A percentile compares a stretch with the other conserved stretches of the same genome.
Evolutionary conservation across 345 rosid genomes (phyloP).

Genomic region (Acer saccharum): DNA sequence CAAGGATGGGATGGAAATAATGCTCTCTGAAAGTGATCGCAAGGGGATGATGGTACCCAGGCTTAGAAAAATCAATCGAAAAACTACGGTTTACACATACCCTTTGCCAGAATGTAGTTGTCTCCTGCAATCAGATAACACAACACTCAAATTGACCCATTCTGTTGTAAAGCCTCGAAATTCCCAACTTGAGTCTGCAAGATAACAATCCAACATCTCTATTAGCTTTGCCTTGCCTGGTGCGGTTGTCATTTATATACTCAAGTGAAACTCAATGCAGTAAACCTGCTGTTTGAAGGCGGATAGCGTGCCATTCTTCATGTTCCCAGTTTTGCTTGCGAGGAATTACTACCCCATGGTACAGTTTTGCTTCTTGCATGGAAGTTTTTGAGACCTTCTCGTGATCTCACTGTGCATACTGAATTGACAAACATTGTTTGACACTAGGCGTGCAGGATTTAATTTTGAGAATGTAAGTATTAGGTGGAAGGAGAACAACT

Average conservation of each 20-base stretch:
- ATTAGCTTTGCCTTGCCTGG: background rate
- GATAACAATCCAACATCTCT: slow-evolving; percentile 10
- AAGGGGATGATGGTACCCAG: slow-evolving; percentile 86
- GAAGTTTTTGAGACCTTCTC: background rate
- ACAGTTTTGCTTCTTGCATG: slow-evolving; percentile 13
- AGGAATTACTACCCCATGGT: slow-evolving; percentile 14
- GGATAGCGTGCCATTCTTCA: background rate
- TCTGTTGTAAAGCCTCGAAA: slow-evolving; percentile 7
- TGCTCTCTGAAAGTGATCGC: slow-evolving; percentile 83
- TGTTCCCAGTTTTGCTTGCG: slow-evolving; percentile 26
- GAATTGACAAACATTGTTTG: slow-evolving; percentile 1
- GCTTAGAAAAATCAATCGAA: slow-evolving; percentile 74
- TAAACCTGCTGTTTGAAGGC: slow-evolving; percentile 18
- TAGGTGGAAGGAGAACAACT: slow-evolving; percentile 9
- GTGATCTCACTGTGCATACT: background rate
- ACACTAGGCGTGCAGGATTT: background rate
- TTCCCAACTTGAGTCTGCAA: slow-evolving; percentile 14
- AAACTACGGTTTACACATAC: slow-evolving; percentile 78
- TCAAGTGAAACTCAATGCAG: background rate
- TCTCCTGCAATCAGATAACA: slow-evolving; percentile 57
- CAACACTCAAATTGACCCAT: slow-evolving; percentile 35
- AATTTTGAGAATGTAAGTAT: slow-evolving; percentile 5
- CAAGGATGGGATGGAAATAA: slow-evolving; percentile 61
- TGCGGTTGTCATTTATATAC: slow-evolving; percentile 12
- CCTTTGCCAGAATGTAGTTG: slow-evolving; percentile 92